Evolutionary conservation across 2,329 filamentous ascomycete species (phyloP), one percentile per base, ranked within the genome.

Genomic region (Cordyceps militaris): DNA sequence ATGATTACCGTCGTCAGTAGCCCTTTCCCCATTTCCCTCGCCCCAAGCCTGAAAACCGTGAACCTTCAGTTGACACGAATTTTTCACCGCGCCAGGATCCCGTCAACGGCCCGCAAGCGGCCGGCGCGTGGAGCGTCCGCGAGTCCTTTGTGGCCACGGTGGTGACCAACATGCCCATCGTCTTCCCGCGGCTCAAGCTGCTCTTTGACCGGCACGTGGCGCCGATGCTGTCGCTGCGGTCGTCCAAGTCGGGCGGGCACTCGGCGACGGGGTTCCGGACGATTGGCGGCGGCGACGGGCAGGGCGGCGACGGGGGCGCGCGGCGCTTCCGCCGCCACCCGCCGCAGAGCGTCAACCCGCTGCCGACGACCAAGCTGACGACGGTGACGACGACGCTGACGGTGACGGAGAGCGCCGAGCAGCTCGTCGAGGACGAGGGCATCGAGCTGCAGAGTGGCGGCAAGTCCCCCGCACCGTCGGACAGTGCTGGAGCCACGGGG

Each of bases 31-130:
- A n/a, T 13, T n/a, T 40, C 7, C 74, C 43, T 76, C n/a, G 16
- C 26, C 44, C 3, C n/a, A 30, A 9, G 78, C 46, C 79, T 75
- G 74, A 76, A 81, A 28, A 64, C 78, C 1, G 61, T 61, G 30
- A 53, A 19, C 30, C 10, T n/a, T 7, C 0, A 32, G 16, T 23
- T 44, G 28, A 54, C 51, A 36, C 2, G 4, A 34, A 34, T 6
- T 8, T 26, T 10, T 16, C 34, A 6, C 19, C 26, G 28, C n/a
- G 30, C 30, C 28, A 62, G 59, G 57, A 62, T 47, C 57, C 60
- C 11, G 56, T 59, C n/a, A 53, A 60, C 21, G 61, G 61, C 21
- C 59, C 60, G 1, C 49, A 53, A 23, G 19, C 43, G 13, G 59
- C 54, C 11, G 52, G 54, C 4, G 44, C 51, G 2, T 62, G 61